A percentile compares a stretch with the other conserved stretches of the same genome.
These are phyloP conservation scores for Parsonsia alboflavescens DNA, from an alignment of 257 asterid species.

Conservation along the genomic window DNA sequence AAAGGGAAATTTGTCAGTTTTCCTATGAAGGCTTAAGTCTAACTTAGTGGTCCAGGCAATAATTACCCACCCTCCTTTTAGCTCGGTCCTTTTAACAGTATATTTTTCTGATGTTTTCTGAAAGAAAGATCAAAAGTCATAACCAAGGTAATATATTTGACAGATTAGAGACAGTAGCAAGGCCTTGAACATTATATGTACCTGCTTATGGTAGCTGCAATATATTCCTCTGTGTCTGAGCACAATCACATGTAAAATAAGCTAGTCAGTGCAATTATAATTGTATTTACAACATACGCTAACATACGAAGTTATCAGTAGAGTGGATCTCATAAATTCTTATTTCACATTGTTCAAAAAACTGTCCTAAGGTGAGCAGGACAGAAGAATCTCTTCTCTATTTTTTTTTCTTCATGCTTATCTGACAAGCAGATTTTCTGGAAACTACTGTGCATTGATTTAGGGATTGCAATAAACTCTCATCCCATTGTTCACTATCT, in stretches of 20 bases:
- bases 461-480: neutral
- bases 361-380: neutral
- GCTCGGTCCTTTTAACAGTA: conserved; percentile 66
- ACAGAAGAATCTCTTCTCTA: neutral
- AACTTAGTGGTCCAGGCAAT: neutral
- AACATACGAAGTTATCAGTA: neutral
- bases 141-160: neutral
- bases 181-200: conserved; percentile 19
- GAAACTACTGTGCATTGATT: neutral
- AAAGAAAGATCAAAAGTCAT: conserved; percentile 12
- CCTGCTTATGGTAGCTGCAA: conserved; percentile 70
- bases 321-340: neutral
- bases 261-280: conserved; percentile 6
- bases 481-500: too few species aligned
- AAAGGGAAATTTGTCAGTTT: conserved; percentile 10
- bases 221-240: conserved; percentile 64
- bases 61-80: conserved; percentile 78
- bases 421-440: conserved; percentile 1
- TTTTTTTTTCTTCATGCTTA: neutral
- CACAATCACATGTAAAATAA: neutral
- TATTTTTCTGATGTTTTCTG: conserved; percentile 62
- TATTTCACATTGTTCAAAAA: neutral
- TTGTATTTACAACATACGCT: neutral
- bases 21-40: neutral
- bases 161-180: conserved; percentile 8